These are phyloP conservation scores for Pterocarpus santalinus DNA, from an alignment of 306 rosid species.

Conservation along the genomic window DNA sequence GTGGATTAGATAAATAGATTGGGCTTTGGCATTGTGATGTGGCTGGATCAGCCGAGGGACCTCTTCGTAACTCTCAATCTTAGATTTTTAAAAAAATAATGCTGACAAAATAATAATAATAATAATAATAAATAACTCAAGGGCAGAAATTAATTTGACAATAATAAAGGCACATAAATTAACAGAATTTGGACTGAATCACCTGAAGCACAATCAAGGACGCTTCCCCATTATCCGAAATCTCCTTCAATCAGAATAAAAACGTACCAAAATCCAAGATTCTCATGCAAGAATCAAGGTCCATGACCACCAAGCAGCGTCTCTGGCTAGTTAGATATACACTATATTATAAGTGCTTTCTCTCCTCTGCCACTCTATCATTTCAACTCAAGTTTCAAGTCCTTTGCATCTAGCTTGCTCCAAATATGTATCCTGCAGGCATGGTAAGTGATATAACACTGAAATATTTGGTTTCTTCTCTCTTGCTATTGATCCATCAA, in stretches of 20 bases:
- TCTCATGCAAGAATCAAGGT: neutral
- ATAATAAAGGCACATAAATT: too few relatives aligned
- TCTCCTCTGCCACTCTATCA: neutral
- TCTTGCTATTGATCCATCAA: neutral
- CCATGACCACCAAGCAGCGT: neutral
- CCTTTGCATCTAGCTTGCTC: neutral
- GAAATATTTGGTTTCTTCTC: neutral
- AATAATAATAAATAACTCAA: too few relatives aligned
- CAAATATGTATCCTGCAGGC: neutral
- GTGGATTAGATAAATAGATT: too few relatives aligned
- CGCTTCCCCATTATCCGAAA: neutral
- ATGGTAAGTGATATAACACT: slow-evolving; percentile 8
- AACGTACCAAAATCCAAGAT: neutral
- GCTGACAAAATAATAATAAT: too few relatives aligned
- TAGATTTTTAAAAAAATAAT: too few relatives aligned
- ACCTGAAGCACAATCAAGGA: too few relatives aligned
- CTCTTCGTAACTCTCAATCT: too few relatives aligned
- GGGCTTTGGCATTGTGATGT: too few relatives aligned
- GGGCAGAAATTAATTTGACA: too few relatives aligned
- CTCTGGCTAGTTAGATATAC: neutral
- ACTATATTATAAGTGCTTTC: too few relatives aligned
- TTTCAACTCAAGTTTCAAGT: neutral
- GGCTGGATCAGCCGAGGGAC: too few relatives aligned
- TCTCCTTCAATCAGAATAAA: neutral
- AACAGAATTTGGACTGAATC: too few relatives aligned